These are phyloP conservation scores for Buxus sempervirens DNA, from an alignment of 164 flowering plant species.

Conservation along the genomic window DNA sequence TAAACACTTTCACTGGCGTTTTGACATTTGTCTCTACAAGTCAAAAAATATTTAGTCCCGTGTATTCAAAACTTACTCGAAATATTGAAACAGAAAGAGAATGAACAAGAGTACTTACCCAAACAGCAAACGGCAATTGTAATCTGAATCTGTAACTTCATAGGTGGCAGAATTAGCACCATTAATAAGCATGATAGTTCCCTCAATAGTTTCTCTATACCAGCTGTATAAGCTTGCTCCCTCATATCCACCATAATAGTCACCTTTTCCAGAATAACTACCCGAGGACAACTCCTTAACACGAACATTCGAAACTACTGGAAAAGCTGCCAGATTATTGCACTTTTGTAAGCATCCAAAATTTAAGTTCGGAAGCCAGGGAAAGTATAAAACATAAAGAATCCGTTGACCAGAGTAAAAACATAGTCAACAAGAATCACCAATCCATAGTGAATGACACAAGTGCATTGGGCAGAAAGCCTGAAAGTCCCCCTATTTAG, in stretches of 20 bases:
- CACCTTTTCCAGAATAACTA: constrained; percentile 72
- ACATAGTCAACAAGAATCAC: background rate
- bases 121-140: constrained; percentile 80
- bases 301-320: constrained; percentile 61
- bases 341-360: background rate
- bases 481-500: background rate
- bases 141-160: constrained; percentile 80
- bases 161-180: constrained; percentile 74
- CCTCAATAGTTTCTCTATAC: constrained; percentile 87
- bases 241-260: constrained; percentile 92
- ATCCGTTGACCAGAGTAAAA: background rate
- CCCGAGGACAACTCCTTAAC: constrained; percentile 57
- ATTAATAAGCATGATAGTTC: constrained; percentile 58
- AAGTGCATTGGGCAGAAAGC: background rate
- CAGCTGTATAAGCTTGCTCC: constrained; percentile 88
- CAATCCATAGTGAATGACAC: background rate
- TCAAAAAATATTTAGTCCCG: background rate
- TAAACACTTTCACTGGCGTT: too few relatives aligned
- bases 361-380: background rate
- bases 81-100: background rate
- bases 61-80: background rate
- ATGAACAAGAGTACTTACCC: constrained; percentile 51
- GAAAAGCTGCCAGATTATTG: constrained; percentile 60
- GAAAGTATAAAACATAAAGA: background rate
- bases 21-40: too few relatives aligned